Base-by-base conservation (phyloP, 2,329 filamentous ascomycete species). In the Calycina marina region DNA sequence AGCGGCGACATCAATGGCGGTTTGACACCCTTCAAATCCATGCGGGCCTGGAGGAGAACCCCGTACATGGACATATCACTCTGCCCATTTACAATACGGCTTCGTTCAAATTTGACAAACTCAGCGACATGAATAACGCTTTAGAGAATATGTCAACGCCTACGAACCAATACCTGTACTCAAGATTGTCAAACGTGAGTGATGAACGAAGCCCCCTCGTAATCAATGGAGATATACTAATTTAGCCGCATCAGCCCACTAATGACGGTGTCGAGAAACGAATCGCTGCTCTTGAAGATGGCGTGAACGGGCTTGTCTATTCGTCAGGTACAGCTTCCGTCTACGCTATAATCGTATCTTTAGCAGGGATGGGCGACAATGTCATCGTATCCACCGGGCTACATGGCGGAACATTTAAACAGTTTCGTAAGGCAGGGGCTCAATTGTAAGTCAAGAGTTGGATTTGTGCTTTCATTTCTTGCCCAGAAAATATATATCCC, bases 41-140 rank as follows among this genome's bases (percentile, higher is more conserved):
- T 44, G 67, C 64, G 37, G 77, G 72, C 24, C 72, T 77, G 39
- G 60, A 67, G 35, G 69, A 73, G 4, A 75, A 80, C 48, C 51
- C 67, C 8, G 49, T 62, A 1, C 79, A 75, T 35, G 76, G 77
- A 28, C 63, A 75, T 12, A 66, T 75, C 38, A 76, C 75, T 20
- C 73, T 78, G 4, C 75, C 75, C 14, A 78, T 80, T 48, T 81
- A 79, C 50, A 71, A 73, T 4, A 77, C 74, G 12, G 74, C 62
- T 5, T 79, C 73, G 14, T 80, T 60, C 49, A 63, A 22, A 6
- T 6, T 6, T 22, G n/a, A n/a, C 18, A 6, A 22, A 22, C 18
- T 6, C n/a, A 22, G n/a, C n/a, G n/a, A 6, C 18, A 6, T 6
- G 18, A 22, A n/a, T 22, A 6, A 22, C 18, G n/a, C 18, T 22